These are phyloP conservation scores for Podospora australis DNA, from an alignment of 495 filamentous ascomycete species.

Conservation along the genomic window DNA sequence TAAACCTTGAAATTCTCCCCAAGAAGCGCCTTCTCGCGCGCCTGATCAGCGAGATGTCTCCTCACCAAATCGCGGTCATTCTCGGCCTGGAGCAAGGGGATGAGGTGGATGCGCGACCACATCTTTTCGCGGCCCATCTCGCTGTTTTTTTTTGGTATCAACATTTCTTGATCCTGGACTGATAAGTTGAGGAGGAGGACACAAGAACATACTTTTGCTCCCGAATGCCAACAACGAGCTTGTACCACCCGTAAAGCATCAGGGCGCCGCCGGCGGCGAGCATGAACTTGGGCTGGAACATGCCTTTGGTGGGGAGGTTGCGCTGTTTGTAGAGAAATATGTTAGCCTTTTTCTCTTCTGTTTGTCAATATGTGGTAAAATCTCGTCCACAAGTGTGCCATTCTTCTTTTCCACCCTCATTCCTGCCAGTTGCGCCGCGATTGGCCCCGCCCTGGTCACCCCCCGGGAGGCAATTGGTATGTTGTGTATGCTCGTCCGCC, in stretches of 20 bases:
- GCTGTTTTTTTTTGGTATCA: slow-evolving; percentile 38
- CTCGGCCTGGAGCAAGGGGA: slow-evolving; percentile 88
- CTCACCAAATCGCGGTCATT: slow-evolving; percentile 91
- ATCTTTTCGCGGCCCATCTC: slow-evolving; percentile 95
- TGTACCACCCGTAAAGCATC: slow-evolving; percentile 87
- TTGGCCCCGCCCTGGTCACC: no score
- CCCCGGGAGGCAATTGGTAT: no score
- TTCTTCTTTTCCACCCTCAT: no score
- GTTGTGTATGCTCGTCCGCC: no score
- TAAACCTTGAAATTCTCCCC: slow-evolving; percentile 75
- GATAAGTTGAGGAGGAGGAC: neutral
- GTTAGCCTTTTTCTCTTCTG: slow-evolving; percentile 6
- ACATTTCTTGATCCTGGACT: neutral
- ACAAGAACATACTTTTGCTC: slow-evolving; percentile 72
- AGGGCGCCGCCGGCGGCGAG: slow-evolving; percentile 65
- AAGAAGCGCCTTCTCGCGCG: slow-evolving; percentile 80
- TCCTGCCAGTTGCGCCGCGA: no score
- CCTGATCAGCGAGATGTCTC: slow-evolving; percentile 75
- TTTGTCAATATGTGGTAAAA: neutral
- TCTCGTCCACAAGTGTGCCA: no score
- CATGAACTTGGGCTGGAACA: slow-evolving; percentile 71
- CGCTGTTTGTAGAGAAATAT: slow-evolving; percentile 45
- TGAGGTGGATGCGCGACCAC: slow-evolving; percentile 90
- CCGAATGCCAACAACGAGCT: slow-evolving; percentile 65
- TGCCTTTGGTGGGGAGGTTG: slow-evolving; percentile 82